Conservation (phyloP, 768 basidiomycete species). For the Floccularia luteovirens region DNA sequence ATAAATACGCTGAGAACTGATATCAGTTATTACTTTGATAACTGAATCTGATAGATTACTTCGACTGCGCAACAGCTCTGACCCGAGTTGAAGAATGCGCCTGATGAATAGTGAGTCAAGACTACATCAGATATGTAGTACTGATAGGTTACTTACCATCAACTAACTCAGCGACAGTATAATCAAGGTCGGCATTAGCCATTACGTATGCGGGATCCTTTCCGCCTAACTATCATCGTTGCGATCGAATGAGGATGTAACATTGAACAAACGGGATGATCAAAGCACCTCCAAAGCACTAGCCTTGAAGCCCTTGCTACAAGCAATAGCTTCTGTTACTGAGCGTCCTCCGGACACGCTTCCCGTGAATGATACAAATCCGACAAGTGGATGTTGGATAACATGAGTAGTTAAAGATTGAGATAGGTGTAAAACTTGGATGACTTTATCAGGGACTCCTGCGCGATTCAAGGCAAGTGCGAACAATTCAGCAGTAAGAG, state of each 20-base stretch:
- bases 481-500: slow-evolving; percentile 80
- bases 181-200: slow-evolving; percentile 77
- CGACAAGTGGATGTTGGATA: slow-evolving; percentile 56
- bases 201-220: slow-evolving; percentile 98
- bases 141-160: slow-evolving; percentile 53
- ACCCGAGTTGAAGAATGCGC: slow-evolving; percentile 94
- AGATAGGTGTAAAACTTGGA: slow-evolving; percentile 73
- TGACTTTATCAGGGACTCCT: slow-evolving; percentile 67
- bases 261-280: background rate
- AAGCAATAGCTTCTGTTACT: slow-evolving; percentile 64
- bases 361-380: slow-evolving; percentile 91
- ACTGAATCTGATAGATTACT: slow-evolving; percentile 27
- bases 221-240: slow-evolving; percentile 63
- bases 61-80: slow-evolving; percentile 96
- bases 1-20: slow-evolving; percentile 67
- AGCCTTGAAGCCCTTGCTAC: slow-evolving; percentile 71
- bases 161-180: slow-evolving; percentile 78
- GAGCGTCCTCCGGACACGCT: slow-evolving; percentile 68
- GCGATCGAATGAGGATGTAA: background rate
- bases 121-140: too few relatives aligned
- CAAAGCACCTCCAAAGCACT: slow-evolving; percentile 75
- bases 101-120: too few relatives aligned
- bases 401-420: slow-evolving; percentile 51
- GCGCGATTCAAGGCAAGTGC: slow-evolving; percentile 60
- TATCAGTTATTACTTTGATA: background rate